These are phyloP conservation scores for Triticum dicoccoides DNA, from an alignment of 176 grass and related monocot genomes.

Conservation along the genomic window DNA sequence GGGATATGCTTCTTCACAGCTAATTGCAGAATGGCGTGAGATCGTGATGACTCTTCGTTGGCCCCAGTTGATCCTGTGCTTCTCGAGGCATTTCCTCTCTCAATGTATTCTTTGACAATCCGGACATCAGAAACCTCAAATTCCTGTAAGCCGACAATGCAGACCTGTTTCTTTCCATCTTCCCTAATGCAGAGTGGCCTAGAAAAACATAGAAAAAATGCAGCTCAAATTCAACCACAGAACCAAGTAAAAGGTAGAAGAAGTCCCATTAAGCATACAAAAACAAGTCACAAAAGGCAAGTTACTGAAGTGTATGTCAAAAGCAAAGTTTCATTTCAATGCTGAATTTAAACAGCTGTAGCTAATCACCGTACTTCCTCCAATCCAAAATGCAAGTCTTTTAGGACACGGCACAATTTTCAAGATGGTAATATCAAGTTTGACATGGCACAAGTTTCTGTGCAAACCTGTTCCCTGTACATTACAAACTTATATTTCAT, in stretches of 20 bases:
- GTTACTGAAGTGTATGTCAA: neutral
- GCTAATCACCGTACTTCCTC: neutral
- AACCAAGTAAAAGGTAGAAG: neutral
- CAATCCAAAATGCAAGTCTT: neutral
- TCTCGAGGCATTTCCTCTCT: constrained; percentile 85
- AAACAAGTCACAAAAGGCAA: neutral
- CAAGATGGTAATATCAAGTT: neutral
- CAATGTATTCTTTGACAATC: constrained; percentile 96
- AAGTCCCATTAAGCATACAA: neutral
- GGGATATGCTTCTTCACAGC: constrained; percentile 85
- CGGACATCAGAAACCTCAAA: constrained; percentile 97
- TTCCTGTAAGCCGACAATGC: constrained; percentile 96
- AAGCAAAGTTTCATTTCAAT: neutral
- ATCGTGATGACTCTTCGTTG: constrained; percentile 98
- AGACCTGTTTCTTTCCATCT: constrained; percentile 97
- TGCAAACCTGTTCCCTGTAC: neutral
- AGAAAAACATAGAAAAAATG: constrained; percentile 14
- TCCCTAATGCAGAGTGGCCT: constrained; percentile 91
- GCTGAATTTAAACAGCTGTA: neutral
- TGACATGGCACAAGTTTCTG: neutral
- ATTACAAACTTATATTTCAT: neutral
- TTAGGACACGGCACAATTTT: neutral
- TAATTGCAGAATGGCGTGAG: constrained; percentile 93
- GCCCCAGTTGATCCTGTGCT: constrained; percentile 96
- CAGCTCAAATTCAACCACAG: neutral